Evolutionary conservation across 345 rosid species (phyloP).

Genomic region (Sisymbrium altissimum): DNA sequence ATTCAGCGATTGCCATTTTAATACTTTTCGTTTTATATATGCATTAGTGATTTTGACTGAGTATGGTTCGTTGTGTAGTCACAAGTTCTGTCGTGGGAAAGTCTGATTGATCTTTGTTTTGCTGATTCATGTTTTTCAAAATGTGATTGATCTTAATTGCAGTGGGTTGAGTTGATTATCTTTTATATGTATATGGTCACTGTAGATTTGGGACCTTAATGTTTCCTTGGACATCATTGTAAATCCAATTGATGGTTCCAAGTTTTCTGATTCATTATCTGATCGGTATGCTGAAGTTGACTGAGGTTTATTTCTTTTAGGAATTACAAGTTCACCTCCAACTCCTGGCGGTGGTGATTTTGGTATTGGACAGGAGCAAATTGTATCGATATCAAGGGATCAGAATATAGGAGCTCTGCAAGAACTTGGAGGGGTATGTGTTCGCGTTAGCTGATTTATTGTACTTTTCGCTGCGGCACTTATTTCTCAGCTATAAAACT

Average conservation of each 20-base stretch:
- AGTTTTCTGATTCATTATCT: conserved; percentile 10
- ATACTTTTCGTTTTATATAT: too few species aligned
- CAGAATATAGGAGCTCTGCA: conserved; percentile 52
- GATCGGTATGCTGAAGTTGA: conserved; percentile 8
- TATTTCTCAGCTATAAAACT: conserved; percentile 12
- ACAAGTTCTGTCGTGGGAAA: too few species aligned
- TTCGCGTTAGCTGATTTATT: conserved; percentile 15
- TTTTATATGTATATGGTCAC: too few species aligned
- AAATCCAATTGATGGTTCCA: conserved; percentile 6
- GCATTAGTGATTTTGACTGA: too few species aligned
- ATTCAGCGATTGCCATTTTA: too few species aligned
- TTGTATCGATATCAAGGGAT: conserved; percentile 73
- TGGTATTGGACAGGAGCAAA: conserved; percentile 66
- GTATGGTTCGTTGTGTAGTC: too few species aligned
- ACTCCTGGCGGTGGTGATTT: conserved; percentile 50
- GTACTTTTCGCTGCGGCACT: not conserved
- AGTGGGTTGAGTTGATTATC: too few species aligned
- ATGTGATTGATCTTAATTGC: too few species aligned
- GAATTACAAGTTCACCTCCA: conserved; percentile 33
- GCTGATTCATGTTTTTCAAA: too few species aligned
- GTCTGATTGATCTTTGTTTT: too few species aligned
- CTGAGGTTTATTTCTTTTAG: conserved; percentile 35
- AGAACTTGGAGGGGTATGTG: conserved; percentile 79
- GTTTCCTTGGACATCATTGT: too few species aligned
- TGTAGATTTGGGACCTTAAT: too few species aligned